Base-by-base conservation (phyloP, 306 rosid genomes). In the Nissolia schottii region DNA sequence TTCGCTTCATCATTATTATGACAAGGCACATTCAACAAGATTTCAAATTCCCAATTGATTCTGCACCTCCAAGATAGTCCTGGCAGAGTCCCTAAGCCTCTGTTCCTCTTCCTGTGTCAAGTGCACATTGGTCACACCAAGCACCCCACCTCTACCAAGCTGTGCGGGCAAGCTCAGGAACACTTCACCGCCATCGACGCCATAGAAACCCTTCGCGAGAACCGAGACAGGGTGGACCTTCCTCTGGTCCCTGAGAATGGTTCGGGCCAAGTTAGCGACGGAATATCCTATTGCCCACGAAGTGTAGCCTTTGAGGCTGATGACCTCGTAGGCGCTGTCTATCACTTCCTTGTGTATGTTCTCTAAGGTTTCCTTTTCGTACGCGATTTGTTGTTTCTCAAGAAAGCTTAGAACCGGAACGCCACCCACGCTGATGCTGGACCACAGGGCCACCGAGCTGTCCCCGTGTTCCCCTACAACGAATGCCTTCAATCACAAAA, bases 261-360 rank as follows among this genome's bases (percentile, higher is more conserved):
- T 57, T 38, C 96, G 81, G 0, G 88, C 92, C 20, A 94, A 74
- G 40, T 63, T 85, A 0, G 98, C 94, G 7, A 77, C 97, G 0
- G 98, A 91, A 79, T 94, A 94, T 27, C 98, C 97, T 6, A 94
- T 86, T 0, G 98, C 98, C 98, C 98, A 94, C 0, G 98, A 94
- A 29, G 98, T 94, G 78, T 94, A 91, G 12, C 98, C 98, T 77
- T 94, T 94, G 0, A 94, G 81, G 38, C 76, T 76, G 1, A 94
- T 94, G 2, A 94, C 98, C 78, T 94, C 98, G 5, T 89, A 84
- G 0, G 98, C 98, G 6, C 97, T 67, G 0, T 72, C 80, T 53
- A 86, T 51, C 2, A 94, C 98, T 16, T 20, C 82, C 8, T 79
- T 86, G 86, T 94, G 97, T 40, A 94, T 94, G 25, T 80, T 82